Evolutionary conservation across 257 asterid genomes (phyloP).

Genomic region (Gynochthodes officinalis): DNA sequence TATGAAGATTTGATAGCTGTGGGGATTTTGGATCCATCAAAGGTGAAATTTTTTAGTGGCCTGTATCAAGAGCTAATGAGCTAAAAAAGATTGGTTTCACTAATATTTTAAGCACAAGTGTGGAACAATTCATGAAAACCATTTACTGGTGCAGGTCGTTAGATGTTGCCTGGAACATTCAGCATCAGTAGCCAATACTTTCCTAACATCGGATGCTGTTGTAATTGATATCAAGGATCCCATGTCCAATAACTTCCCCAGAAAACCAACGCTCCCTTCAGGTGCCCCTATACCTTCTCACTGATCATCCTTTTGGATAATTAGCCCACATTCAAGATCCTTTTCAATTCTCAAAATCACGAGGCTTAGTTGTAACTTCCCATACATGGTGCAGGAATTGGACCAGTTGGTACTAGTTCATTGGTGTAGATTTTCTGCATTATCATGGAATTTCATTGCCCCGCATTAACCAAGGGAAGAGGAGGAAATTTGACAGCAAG

Average conservation of each 20-base stretch:
- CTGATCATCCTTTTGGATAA: background rate
- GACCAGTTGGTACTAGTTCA: slow-evolving; percentile 35
- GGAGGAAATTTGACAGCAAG: background rate
- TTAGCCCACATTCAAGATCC: background rate
- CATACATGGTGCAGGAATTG: slow-evolving; percentile 39
- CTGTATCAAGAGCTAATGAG: background rate
- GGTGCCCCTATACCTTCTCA: slow-evolving; percentile 31
- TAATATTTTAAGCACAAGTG: background rate
- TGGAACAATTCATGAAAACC: background rate
- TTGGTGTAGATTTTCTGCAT: background rate
- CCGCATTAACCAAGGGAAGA: background rate
- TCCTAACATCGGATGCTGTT: slow-evolving; percentile 75
- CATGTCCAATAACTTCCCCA: slow-evolving; percentile 20
- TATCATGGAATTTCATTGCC: background rate
- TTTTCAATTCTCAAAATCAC: background rate
- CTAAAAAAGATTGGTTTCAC: background rate
- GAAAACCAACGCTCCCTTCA: slow-evolving; percentile 51
- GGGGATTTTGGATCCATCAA: slow-evolving; percentile 77
- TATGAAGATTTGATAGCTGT: slow-evolving; percentile 88
- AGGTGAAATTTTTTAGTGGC: slow-evolving; percentile 37
- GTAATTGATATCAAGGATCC: slow-evolving; percentile 63
- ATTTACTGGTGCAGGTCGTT: slow-evolving; percentile 47
- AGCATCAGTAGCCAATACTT: slow-evolving; percentile 66
- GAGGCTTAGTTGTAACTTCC: background rate
- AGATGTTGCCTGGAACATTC: slow-evolving; percentile 89